Base-by-base conservation (phyloP, 805 yeast genomes). In the Candida chilensis region DNA sequence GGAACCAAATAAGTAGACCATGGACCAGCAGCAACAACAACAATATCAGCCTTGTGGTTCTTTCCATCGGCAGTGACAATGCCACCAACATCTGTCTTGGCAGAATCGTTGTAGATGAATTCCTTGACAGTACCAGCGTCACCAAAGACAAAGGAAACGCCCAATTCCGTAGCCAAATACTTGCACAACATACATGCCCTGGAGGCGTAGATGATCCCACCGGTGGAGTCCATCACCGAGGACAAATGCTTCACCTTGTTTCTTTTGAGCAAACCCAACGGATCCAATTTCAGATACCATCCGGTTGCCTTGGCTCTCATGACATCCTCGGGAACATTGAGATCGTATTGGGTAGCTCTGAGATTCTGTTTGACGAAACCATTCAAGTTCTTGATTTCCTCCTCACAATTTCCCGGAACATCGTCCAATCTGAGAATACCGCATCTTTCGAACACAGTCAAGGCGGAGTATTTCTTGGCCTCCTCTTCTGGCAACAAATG, bases 201-300 rank as follows among this genome's bases (percentile, higher is more conserved):
- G n/a, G 50, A 39, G 6, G 66, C 57, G 31, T 55, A 48, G 4
- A 57, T 20, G 18, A 58, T 34, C 6, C 64, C 60, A 8, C 59
- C 44, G 14, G 54, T 46, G n/a, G 50, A 27, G 29, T 54, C 60
- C 30, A 50, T 48, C 50, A 31, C 40, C 35, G 20, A 53, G 13
- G 4, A 31, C 26, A 5, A 41, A 37, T 4, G 37, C 28, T 18
- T 29, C 31, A 35, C 27, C 24, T 36, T 37, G 11, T 37, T 32
- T n/a, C 40, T 31, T 44, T 44, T 14, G 4, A 16, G 8, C 18
- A 37, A 17, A 7, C 37, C 38, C 18, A 31, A 20, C 7, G 48
- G 48, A 25, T 47, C 40, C 13, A 52, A 27, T 27, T 52, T 48
- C 3, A 32, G 13, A 5, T 45, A 45, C 35, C 40, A 41, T 3